These are phyloP conservation scores for Phlebiopsis flavidoalba DNA, from an alignment of 768 basidiomycete genomes.

Conservation along the genomic window DNA sequence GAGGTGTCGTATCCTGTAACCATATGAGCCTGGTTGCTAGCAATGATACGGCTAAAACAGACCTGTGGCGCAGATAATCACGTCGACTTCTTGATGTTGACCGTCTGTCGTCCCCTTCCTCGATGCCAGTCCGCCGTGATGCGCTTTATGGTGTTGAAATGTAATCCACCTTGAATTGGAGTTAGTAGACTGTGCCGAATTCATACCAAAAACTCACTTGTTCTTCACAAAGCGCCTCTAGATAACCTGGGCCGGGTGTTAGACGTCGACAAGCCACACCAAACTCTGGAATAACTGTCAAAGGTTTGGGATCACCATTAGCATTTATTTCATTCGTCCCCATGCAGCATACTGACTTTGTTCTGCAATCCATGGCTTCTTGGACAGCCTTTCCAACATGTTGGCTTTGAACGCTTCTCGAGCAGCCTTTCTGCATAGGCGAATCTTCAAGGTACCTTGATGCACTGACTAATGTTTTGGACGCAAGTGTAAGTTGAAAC, in stretches of 20 bases:
- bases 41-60: neutral
- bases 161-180: constrained; percentile 42
- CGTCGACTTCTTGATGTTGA: constrained; percentile 46
- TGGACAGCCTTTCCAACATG: constrained; percentile 46
- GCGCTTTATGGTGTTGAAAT: constrained; percentile 44
- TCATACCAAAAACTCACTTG: constrained; percentile 36
- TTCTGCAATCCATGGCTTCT: constrained; percentile 59
- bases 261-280: constrained; percentile 56
- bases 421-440: constrained; percentile 31
- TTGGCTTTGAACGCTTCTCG: constrained; percentile 33
- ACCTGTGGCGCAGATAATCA: constrained; percentile 64
- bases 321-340: neutral
- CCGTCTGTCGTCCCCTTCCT: constrained; percentile 55
- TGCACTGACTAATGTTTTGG: constrained; percentile 29
- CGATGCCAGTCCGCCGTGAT: constrained; percentile 52
- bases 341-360: constrained; percentile 31
- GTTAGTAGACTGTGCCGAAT: too few relatives aligned
- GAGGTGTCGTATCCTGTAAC: constrained; percentile 48
- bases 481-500: neutral
- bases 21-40: neutral
- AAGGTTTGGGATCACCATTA: neutral
- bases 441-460: constrained; percentile 36
- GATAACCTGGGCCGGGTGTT: constrained; percentile 64
- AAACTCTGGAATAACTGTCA: constrained; percentile 54
- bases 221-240: constrained; percentile 60